Conservation (phyloP, 208 protist species). For the Herpetomonas tarakana region DNA sequence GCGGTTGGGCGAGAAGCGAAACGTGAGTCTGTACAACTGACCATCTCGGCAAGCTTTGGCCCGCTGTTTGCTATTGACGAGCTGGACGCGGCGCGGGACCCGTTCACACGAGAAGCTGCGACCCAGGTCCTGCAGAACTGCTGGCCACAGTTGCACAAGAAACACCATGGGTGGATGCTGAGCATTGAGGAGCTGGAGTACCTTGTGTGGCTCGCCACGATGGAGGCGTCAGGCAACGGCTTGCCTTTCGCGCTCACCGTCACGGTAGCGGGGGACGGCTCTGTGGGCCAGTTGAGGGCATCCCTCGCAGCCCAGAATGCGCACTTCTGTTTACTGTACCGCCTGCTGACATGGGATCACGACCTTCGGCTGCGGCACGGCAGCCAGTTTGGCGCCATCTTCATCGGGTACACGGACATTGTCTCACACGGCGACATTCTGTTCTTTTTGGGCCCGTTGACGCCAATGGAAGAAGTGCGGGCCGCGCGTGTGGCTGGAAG, state of each 20-base stretch:
- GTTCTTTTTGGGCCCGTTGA: constrained; percentile 32
- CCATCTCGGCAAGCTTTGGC: not conserved
- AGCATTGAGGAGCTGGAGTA: constrained; percentile 58
- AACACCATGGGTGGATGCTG: constrained; percentile 25
- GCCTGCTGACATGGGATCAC: constrained; percentile 16
- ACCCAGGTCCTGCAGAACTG: not conserved
- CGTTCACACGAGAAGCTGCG: not conserved
- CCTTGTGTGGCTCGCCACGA: constrained; percentile 10
- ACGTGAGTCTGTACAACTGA: too few relatives aligned
- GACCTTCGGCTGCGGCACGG: constrained; percentile 35
- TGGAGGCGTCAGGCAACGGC: not conserved
- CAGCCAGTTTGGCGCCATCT: constrained; percentile 47
- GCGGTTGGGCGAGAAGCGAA: too few relatives aligned
- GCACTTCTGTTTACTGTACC: constrained; percentile 27
- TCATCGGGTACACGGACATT: constrained; percentile 36
- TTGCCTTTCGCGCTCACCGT: too few relatives aligned
- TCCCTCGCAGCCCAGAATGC: constrained; percentile 8
- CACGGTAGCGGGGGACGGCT: too few relatives aligned
- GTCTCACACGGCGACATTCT: constrained; percentile 29
- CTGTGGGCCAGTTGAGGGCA: not conserved
- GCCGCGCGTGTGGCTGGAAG: constrained; percentile 42
- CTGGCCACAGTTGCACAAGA: constrained; percentile 50
- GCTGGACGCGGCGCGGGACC: not conserved
- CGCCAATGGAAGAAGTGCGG: constrained; percentile 17
- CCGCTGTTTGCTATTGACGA: constrained; percentile 19